Conservation (phyloP, 306 rosid species). For the Vicia sativa region DNA sequence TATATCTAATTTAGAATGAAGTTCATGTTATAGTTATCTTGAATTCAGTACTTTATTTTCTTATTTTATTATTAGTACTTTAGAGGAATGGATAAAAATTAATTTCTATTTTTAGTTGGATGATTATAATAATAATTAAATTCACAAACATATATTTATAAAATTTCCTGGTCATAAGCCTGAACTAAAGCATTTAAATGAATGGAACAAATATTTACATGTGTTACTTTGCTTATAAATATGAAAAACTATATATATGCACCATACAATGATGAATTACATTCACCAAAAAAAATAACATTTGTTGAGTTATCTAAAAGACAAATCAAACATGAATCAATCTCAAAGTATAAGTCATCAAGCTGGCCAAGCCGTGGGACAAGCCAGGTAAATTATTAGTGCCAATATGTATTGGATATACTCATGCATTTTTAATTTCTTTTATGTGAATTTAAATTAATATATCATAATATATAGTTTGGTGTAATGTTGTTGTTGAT, state of each 20-base stretch:
- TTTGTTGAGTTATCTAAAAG: neutral
- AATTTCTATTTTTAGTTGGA: neutral
- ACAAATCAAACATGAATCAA: conserved; percentile 41
- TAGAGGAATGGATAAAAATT: neutral
- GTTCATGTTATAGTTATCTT: no score
- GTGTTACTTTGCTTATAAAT: conserved; percentile 13
- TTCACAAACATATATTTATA: neutral
- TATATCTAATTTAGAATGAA: no score
- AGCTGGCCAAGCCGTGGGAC: conserved; percentile 54
- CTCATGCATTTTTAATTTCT: no score
- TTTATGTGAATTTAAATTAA: neutral
- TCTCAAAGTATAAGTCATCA: conserved; percentile 39
- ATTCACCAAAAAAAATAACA: neutral
- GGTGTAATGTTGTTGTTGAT: conserved; percentile 1
- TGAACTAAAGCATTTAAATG: conserved; percentile 13
- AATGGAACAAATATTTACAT: conserved; percentile 17
- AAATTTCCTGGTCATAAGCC: conserved; percentile 37
- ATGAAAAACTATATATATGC: conserved; percentile 13
- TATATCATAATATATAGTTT: neutral
- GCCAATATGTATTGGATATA: no score
- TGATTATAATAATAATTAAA: neutral
- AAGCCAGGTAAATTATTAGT: conserved; percentile 38
- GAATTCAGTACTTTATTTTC: neutral
- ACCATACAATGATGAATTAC: neutral
- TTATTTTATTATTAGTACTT: neutral